These are phyloP conservation scores for Fomitopsis pulvina DNA, from an alignment of 768 basidiomycete genomes.

Conservation along the genomic window DNA sequence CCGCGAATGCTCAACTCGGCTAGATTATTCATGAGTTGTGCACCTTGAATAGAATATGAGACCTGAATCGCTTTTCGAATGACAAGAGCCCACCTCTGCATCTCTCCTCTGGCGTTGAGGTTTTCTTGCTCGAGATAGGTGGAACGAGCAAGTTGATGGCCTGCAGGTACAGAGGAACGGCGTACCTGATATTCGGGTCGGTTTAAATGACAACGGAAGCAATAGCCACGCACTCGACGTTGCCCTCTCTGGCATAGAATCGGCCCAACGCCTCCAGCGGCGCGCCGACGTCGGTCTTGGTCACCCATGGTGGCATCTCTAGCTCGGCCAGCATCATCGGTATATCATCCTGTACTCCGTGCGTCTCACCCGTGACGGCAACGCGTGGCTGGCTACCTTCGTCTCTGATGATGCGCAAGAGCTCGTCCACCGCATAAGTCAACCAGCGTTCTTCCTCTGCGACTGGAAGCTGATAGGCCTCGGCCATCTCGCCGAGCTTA, in stretches of 20 bases:
- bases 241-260: constrained; percentile 51
- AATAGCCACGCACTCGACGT: constrained; percentile 41
- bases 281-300: constrained; percentile 53
- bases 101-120: constrained; percentile 36
- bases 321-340: constrained; percentile 34
- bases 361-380: constrained; percentile 8
- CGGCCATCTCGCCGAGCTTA: constrained; percentile 38
- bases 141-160: constrained; percentile 58
- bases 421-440: constrained; percentile 37
- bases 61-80: neutral
- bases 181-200: constrained; percentile 36
- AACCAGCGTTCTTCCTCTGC: constrained; percentile 38
- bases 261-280: constrained; percentile 62
- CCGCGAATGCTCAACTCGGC: constrained; percentile 34
- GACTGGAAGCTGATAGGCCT: constrained; percentile 25
- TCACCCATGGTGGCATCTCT: constrained; percentile 54
- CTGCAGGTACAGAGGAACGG: constrained; percentile 59
- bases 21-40: constrained; percentile 45
- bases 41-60: constrained; percentile 22
- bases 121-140: constrained; percentile 18
- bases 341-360: constrained; percentile 3
- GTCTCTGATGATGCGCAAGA: constrained; percentile 33
- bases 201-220: constrained; percentile 6
- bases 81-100: constrained; percentile 44
- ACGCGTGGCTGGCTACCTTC: neutral